Conservation (phyloP, 768 basidiomycete genomes). For the Coprinopsis sp. region DNA sequence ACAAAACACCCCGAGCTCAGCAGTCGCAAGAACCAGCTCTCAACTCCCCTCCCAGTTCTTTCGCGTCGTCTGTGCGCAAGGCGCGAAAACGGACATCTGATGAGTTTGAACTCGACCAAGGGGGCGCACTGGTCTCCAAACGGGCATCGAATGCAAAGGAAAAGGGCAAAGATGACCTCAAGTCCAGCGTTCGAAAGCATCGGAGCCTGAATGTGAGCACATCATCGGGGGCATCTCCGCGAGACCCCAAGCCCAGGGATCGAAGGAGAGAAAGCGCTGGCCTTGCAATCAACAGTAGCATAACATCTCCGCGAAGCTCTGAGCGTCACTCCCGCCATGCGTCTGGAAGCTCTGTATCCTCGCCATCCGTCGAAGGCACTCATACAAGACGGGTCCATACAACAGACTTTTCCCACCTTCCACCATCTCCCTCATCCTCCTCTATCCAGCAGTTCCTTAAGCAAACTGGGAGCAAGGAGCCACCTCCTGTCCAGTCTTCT, state of each 20-base stretch:
- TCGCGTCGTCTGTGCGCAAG: slow-evolving; percentile 45
- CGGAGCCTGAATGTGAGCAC: slow-evolving; percentile 60
- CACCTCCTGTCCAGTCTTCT: slow-evolving; percentile 37
- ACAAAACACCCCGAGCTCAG: slow-evolving; percentile 22
- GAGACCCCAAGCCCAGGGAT: slow-evolving; percentile 48
- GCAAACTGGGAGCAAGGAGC: slow-evolving; percentile 46
- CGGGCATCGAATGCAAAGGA: slow-evolving; percentile 35
- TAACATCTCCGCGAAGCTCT: slow-evolving; percentile 30
- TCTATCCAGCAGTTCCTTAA: slow-evolving; percentile 82
- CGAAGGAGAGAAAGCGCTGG: slow-evolving; percentile 51
- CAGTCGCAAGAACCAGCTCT: slow-evolving; percentile 26
- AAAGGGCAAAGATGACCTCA: slow-evolving; percentile 47
- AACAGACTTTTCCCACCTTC: slow-evolving; percentile 84
- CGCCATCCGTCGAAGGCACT: slow-evolving; percentile 47
- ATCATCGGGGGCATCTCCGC: slow-evolving; percentile 31
- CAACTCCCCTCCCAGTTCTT: slow-evolving; percentile 61
- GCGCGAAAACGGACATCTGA: slow-evolving; percentile 76
- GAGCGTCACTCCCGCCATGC: slow-evolving; percentile 59
- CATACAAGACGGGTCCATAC: slow-evolving; percentile 58
- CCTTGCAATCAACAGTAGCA: slow-evolving; percentile 34
- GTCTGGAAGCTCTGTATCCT: slow-evolving; percentile 65
- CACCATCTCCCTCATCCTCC: slow-evolving; percentile 87
- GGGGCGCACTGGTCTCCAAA: slow-evolving; percentile 56
- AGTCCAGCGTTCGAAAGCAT: slow-evolving; percentile 54
- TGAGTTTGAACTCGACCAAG: slow-evolving; percentile 76